Conservation (phyloP, 2,329 filamentous ascomycete genomes). For the Monilinia polystroma region DNA sequence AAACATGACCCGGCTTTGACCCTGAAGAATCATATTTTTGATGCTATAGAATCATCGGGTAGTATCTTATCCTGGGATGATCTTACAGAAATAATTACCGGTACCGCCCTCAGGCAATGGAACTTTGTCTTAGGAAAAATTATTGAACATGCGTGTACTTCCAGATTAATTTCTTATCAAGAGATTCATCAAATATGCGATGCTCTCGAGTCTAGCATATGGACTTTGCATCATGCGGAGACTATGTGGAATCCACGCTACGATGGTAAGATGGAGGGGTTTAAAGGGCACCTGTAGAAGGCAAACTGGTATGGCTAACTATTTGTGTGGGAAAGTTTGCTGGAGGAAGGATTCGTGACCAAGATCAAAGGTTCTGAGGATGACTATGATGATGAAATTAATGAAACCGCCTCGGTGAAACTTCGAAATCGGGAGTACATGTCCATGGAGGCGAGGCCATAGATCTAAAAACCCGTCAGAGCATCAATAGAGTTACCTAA, state of each 20-base stretch:
- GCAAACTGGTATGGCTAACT: neutral
- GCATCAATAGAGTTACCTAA: slow-evolving; percentile 19
- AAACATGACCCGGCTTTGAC: neutral
- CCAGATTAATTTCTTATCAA: neutral
- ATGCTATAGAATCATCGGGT: neutral
- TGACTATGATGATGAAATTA: neutral
- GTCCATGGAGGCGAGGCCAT: slow-evolving; percentile 4
- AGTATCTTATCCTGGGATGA: neutral
- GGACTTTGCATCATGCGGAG: slow-evolving; percentile 4
- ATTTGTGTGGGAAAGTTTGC: neutral
- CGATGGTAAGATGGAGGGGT: neutral
- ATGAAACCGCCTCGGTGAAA: neutral
- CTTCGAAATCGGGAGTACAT: neutral
- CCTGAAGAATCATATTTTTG: neutral
- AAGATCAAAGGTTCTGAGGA: neutral
- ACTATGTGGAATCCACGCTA: neutral
- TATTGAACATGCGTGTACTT: neutral
- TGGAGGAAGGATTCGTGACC: neutral
- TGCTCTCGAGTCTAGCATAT: slow-evolving; percentile 7
- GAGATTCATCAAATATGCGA: slow-evolving; percentile 6
- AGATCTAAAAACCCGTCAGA: slow-evolving; percentile 17
- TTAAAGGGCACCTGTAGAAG: slow-evolving; percentile 2
- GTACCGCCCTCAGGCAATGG: slow-evolving; percentile 7
- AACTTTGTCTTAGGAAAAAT: neutral
- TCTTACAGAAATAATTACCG: neutral